A percentile compares a stretch with the other conserved stretches of the same genome.
These are phyloP conservation scores for Echeveria elegans DNA, from an alignment of 164 flowering plant species.

Conservation along the genomic window DNA sequence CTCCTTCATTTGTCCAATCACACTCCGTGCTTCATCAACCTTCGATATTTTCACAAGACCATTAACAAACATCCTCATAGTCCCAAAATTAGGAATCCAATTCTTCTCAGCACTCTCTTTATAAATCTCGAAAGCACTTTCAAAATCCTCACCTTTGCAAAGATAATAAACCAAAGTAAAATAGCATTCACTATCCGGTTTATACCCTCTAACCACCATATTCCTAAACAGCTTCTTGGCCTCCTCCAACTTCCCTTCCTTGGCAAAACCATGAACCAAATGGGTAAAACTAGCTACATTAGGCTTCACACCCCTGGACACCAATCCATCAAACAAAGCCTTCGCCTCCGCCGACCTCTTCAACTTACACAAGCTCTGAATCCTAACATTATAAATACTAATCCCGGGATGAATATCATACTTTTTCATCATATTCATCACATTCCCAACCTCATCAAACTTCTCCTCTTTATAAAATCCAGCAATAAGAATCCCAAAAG, in stretches of 20 bases:
- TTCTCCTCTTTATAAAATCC: slow-evolving; percentile 71
- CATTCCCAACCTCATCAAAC: slow-evolving; percentile 57
- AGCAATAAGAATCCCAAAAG: slow-evolving; percentile 39
- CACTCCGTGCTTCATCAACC: slow-evolving; percentile 51
- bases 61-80: slow-evolving; percentile 60
- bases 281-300: slow-evolving; percentile 44
- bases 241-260: slow-evolving; percentile 60
- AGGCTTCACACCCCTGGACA: slow-evolving; percentile 45
- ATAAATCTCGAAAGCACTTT: slow-evolving; percentile 38
- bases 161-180: slow-evolving; percentile 50
- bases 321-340: slow-evolving; percentile 51
- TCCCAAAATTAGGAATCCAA: slow-evolving; percentile 63
- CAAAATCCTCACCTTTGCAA: slow-evolving; percentile 52
- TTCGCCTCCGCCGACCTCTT: slow-evolving; percentile 53
- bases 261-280: slow-evolving; percentile 70
- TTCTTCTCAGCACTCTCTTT: slow-evolving; percentile 46
- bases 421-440: slow-evolving; percentile 54
- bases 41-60: slow-evolving; percentile 57
- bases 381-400: slow-evolving; percentile 49
- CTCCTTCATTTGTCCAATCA: slow-evolving; percentile 46
- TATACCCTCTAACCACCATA: slow-evolving; percentile 39
- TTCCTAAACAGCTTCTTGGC: slow-evolving; percentile 45
- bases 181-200: slow-evolving; percentile 46
- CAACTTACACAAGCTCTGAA: slow-evolving; percentile 61
- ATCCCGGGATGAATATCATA: slow-evolving; percentile 24